phyloP scores from a whole-genome alignment of 2,329 filamentous ascomycete species.

The Trichoderma atroviride region DNA sequence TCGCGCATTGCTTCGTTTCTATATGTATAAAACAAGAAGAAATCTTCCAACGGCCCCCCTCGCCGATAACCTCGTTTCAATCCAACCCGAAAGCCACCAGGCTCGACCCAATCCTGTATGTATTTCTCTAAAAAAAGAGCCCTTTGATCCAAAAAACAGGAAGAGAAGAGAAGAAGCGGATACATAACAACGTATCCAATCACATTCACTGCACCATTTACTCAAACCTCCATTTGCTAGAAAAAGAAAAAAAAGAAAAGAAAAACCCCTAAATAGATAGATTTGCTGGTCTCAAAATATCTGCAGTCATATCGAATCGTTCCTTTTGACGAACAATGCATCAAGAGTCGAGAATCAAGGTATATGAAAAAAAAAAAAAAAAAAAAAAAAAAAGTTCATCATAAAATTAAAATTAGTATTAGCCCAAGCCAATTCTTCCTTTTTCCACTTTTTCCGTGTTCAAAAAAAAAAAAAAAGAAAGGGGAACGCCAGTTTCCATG shows the following conservation, averaged over 20 bases:
- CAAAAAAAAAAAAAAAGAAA: background rate
- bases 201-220: background rate
- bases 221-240: background rate
- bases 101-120: background rate
- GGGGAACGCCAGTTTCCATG: background rate
- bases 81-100: background rate
- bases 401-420: conserved; percentile 25
- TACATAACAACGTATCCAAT: background rate
- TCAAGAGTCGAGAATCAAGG: background rate
- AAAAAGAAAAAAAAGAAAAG: background rate
- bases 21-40: background rate
- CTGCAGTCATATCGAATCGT: background rate
- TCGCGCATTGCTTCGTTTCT: background rate
- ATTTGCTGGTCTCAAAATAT: background rate
- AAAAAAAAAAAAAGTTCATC: background rate
- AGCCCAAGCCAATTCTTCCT: background rate
- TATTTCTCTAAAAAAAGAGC: background rate
- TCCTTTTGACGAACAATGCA: background rate
- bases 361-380: background rate
- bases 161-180: background rate
- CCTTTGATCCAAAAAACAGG: background rate
- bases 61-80: background rate
- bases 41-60: background rate
- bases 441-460: background rate
- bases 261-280: background rate